Evolutionary conservation across 371 early-diverging fungal genomes (phyloP).

Genomic region (Blakeslea trispora): DNA sequence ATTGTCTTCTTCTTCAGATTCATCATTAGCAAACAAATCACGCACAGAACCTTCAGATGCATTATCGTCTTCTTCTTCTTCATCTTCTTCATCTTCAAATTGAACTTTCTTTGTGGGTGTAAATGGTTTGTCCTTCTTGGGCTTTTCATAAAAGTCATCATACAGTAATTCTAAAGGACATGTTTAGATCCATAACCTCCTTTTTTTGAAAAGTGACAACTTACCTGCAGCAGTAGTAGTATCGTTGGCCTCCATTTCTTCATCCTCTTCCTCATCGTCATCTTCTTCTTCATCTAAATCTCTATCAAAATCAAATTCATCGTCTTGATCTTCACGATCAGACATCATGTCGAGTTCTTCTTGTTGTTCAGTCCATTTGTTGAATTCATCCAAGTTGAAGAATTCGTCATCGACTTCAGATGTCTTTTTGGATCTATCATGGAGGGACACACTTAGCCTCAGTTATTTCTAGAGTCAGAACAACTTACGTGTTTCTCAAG

Average conservation of each 20-base stretch:
- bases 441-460: no score
- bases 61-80: constrained; percentile 39
- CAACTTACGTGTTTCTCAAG: constrained; percentile 15
- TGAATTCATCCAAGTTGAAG: constrained; percentile 63
- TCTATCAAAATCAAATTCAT: constrained; percentile 54
- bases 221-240: constrained; percentile 37
- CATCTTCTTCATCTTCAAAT: constrained; percentile 34
- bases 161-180: constrained; percentile 45
- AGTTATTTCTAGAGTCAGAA: no score
- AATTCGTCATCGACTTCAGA: constrained; percentile 72
- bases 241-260: constrained; percentile 9
- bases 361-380: constrained; percentile 59
- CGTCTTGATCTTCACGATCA: constrained; percentile 58
- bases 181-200: neutral
- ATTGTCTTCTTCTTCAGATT: constrained; percentile 39
- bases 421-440: constrained; percentile 23
- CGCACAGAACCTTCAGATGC: constrained; percentile 41
- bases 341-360: constrained; percentile 31
- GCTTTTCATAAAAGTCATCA: constrained; percentile 51
- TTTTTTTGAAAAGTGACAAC: neutral
- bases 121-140: constrained; percentile 24
- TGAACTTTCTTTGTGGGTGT: constrained; percentile 33
- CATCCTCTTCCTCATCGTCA: constrained; percentile 48
- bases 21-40: constrained; percentile 58
- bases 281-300: constrained; percentile 55